Evolutionary conservation across 2,329 filamentous ascomycete genomes (phyloP).

Genomic region (Diaporthe australafricana): DNA sequence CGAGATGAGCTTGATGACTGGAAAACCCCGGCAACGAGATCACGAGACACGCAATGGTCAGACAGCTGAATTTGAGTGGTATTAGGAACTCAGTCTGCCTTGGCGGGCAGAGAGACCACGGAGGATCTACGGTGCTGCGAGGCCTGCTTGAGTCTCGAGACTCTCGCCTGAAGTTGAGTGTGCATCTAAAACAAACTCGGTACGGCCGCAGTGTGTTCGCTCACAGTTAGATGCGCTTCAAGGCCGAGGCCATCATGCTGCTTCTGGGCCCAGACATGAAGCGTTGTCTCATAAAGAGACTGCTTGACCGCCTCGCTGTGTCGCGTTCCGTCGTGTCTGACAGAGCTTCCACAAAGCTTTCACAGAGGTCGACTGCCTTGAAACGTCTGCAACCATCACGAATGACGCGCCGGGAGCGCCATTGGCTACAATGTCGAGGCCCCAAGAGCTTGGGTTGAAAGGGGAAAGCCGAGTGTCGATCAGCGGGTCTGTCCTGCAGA

Average conservation of each 20-base stretch:
- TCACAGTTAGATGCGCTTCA: not conserved
- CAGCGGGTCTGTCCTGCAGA: slow-evolving; percentile 23
- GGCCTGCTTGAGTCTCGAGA: not conserved
- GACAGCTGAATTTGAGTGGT: not conserved
- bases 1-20: slow-evolving; percentile 7
- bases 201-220: not conserved
- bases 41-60: not conserved
- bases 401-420: not conserved
- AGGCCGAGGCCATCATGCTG: not conserved
- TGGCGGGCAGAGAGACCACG: not conserved
- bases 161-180: not conserved
- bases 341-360: not conserved
- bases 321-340: slow-evolving; percentile 12
- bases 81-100: not conserved
- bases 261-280: not conserved
- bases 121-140: not conserved
- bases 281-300: not conserved
- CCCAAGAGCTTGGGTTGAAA: slow-evolving; percentile 30
- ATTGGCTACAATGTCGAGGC: slow-evolving; percentile 26
- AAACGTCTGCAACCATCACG: slow-evolving; percentile 21
- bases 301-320: slow-evolving; percentile 7
- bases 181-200: not conserved
- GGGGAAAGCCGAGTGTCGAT: slow-evolving; percentile 26
- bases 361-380: not conserved
- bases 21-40: not conserved